Evolutionary conservation across 1,284 basidiomycete species (phyloP).

Genomic region (Cutaneotrichosporon cavernicola): DNA sequence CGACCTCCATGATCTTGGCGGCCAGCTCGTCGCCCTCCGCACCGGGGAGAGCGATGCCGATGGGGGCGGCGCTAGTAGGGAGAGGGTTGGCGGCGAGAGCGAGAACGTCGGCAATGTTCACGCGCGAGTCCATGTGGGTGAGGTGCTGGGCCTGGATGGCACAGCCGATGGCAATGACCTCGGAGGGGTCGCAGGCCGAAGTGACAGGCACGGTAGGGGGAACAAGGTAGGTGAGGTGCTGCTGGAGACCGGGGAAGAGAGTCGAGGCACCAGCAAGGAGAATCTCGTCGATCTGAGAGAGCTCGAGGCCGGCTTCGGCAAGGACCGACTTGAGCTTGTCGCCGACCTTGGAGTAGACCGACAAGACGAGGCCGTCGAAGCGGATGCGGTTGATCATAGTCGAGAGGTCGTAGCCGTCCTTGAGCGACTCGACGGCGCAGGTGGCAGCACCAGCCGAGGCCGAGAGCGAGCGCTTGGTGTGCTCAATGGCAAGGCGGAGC

Average conservation of each 20-base stretch:
- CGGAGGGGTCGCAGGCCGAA: constrained; percentile 75
- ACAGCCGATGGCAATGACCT: constrained; percentile 83
- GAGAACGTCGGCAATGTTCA: constrained; percentile 55
- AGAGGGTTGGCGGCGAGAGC: constrained; percentile 57
- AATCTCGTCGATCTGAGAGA: constrained; percentile 80
- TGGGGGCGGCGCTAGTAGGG: constrained; percentile 64
- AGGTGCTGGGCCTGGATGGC: constrained; percentile 81
- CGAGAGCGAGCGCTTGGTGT: constrained; percentile 89
- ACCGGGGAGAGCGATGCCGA: constrained; percentile 78
- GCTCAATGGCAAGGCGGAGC: constrained; percentile 86
- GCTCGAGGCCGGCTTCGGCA: constrained; percentile 64
- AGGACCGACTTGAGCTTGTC: constrained; percentile 66
- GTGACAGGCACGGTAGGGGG: constrained; percentile 61
- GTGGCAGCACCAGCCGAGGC: constrained; percentile 85
- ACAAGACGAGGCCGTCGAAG: constrained; percentile 80
- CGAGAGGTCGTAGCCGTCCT: constrained; percentile 91
- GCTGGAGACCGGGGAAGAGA: constrained; percentile 79
- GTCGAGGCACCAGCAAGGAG: constrained; percentile 87
- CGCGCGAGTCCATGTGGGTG: constrained; percentile 56
- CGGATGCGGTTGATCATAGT: constrained; percentile 90
- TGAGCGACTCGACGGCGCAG: constrained; percentile 86
- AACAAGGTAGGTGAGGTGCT: constrained; percentile 69
- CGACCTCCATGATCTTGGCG: constrained; percentile 65
- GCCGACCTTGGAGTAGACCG: constrained; percentile 71
- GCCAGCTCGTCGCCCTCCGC: constrained; percentile 54